phyloP scores from a whole-genome alignment of 306 rosid species.

The Prunus mume region DNA sequence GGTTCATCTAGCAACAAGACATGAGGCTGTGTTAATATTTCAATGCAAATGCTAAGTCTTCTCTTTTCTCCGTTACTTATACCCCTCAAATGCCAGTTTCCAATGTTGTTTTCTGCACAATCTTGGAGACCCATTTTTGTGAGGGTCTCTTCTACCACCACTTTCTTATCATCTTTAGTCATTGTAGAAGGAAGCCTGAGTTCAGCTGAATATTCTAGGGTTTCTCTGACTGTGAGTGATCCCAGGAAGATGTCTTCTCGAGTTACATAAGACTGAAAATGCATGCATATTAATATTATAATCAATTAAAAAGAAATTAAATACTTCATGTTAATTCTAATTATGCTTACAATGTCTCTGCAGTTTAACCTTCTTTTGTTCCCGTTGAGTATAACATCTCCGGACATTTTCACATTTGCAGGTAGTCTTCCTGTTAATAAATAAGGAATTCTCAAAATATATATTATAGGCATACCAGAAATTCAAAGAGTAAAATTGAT shows the following conservation, averaged over 20 bases:
- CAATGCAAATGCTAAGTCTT: slow-evolving; percentile 19
- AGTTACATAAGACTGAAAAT: slow-evolving; percentile 25
- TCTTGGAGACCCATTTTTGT: slow-evolving; percentile 20
- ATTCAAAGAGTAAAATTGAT: too few relatives aligned
- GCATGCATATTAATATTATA: too few relatives aligned
- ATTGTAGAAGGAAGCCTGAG: slow-evolving; percentile 8
- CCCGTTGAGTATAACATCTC: slow-evolving; percentile 18
- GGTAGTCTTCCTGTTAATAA: slow-evolving; percentile 20
- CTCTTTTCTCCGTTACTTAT: slow-evolving; percentile 27
- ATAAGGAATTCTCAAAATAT: background rate
- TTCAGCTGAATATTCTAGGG: slow-evolving; percentile 23
- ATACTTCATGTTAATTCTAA: too few relatives aligned
- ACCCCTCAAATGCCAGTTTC: slow-evolving; percentile 38
- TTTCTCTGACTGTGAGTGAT: slow-evolving; percentile 24
- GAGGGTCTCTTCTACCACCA: slow-evolving; percentile 11
- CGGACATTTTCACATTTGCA: slow-evolving; percentile 10
- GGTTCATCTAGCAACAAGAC: slow-evolving; percentile 32
- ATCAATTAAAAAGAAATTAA: too few relatives aligned
- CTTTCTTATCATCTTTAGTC: slow-evolving; percentile 10
- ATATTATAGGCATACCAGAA: background rate
- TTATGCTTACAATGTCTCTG: slow-evolving; percentile 20
- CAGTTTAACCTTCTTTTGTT: slow-evolving; percentile 3
- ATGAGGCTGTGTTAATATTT: slow-evolving; percentile 18
- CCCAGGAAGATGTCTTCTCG: slow-evolving; percentile 31
- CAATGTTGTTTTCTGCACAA: slow-evolving; percentile 23